Percentiles rank a stretch among this genome's conserved stretches.
Evolutionary conservation across 768 basidiomycete species (phyloP).

Genomic region (Psilocybe tampanensis): DNA sequence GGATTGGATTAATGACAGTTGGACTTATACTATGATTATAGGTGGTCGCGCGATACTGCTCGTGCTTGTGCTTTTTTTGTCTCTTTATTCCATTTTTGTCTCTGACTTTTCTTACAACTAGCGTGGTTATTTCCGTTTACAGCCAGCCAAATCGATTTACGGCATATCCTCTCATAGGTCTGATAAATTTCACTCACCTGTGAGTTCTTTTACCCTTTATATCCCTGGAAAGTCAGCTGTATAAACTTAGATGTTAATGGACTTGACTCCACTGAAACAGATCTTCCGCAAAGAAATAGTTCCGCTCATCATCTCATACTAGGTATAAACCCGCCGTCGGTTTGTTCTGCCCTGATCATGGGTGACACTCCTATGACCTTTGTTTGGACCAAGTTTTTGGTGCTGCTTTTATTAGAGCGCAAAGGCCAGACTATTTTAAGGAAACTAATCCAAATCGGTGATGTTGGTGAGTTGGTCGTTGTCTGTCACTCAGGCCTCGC

Average conservation of each 20-base stretch:
- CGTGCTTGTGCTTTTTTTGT: neutral
- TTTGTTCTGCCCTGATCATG: conserved; percentile 6
- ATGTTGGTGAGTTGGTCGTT: neutral
- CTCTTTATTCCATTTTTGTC: neutral
- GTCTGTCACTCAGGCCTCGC: neutral
- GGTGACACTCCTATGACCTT: conserved; percentile 9
- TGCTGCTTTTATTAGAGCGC: neutral
- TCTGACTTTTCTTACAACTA: conserved; percentile 5
- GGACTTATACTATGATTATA: neutral
- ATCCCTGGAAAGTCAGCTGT: neutral
- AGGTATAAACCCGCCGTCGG: neutral
- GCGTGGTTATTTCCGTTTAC: conserved; percentile 12
- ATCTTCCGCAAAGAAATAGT: conserved; percentile 1
- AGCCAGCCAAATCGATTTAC: conserved; percentile 5
- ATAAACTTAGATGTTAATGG: neutral
- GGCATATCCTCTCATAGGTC: neutral
- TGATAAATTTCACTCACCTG: conserved; percentile 1
- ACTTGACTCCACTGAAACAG: neutral
- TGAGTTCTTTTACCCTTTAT: conserved; percentile 2
- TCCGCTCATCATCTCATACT: too few relatives aligned
- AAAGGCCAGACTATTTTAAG: conserved; percentile 1
- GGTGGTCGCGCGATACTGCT: neutral
- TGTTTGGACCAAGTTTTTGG: neutral
- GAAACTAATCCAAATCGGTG: neutral
- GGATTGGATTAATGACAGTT: neutral